phyloP scores from a whole-genome alignment of 2,329 filamentous ascomycete species.

The Ascochyta clinopodiicola region DNA sequence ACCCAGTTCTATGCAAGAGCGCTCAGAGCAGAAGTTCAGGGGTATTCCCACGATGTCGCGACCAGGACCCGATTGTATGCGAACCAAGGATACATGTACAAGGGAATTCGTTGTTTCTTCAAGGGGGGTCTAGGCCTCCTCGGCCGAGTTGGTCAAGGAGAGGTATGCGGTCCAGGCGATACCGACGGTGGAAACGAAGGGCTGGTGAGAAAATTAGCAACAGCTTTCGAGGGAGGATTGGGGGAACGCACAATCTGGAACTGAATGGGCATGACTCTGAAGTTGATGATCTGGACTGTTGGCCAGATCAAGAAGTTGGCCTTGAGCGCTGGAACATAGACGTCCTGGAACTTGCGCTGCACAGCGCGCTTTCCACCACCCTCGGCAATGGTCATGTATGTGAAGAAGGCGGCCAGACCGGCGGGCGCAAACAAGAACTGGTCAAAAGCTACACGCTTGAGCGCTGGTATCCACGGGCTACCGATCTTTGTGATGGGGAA shows the following conservation, averaged over 20 bases:
- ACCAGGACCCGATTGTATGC: conserved; percentile 19
- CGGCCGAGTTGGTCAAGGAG: conserved; percentile 85
- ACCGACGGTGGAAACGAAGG: conserved; percentile 93
- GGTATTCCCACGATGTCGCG: conserved; percentile 24
- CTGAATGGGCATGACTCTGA: conserved; percentile 90
- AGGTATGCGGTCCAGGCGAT: conserved; percentile 98
- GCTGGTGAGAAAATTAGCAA: conserved; percentile 59
- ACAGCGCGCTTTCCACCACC: conserved; percentile 85
- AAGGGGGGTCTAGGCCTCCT: conserved; percentile 60
- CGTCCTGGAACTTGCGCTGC: conserved; percentile 84
- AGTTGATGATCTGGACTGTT: conserved; percentile 94
- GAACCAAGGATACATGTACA: conserved; percentile 26
- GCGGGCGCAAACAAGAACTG: conserved; percentile 93
- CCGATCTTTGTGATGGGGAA: conserved; percentile 83
- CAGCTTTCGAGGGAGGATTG: not conserved
- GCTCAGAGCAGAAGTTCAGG: conserved; percentile 27
- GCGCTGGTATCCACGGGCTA: conserved; percentile 73
- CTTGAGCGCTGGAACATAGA: conserved; percentile 92
- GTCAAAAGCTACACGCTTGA: conserved; percentile 92
- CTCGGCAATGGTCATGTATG: conserved; percentile 94
- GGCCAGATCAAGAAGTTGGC: conserved; percentile 97
- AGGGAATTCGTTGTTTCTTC: conserved; percentile 18
- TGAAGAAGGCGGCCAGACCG: conserved; percentile 88
- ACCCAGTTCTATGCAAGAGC: conserved; percentile 27
- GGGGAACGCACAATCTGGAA: conserved; percentile 83